Evolutionary conservation across 331 rosid species (phyloP).

Genomic region (Saraca asoca): DNA sequence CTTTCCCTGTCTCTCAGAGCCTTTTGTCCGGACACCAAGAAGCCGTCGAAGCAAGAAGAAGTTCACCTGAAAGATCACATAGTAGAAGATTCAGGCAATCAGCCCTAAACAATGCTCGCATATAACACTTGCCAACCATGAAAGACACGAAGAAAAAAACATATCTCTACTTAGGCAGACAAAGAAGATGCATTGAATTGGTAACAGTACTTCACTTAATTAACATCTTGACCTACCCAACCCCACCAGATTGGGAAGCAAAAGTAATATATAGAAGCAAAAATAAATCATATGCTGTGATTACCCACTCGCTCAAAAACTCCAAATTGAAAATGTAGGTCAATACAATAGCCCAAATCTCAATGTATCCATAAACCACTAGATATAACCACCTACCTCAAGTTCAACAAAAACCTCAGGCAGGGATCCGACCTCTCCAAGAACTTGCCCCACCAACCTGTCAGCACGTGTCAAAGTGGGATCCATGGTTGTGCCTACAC

Average conservation of each 20-base stretch:
- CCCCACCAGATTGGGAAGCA: neutral
- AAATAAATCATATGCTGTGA: neutral
- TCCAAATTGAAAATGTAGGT: neutral
- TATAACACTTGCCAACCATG: too few species aligned
- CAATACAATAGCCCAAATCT: neutral
- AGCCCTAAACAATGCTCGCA: neutral
- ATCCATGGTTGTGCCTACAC: slow-evolving; percentile 95
- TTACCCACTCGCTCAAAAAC: neutral
- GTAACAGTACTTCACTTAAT: too few species aligned
- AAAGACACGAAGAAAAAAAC: too few species aligned
- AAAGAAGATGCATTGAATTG: too few species aligned
- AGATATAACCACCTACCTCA: slow-evolving; percentile 57
- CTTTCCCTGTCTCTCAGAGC: slow-evolving; percentile 89
- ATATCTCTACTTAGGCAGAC: too few species aligned
- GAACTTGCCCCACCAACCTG: slow-evolving; percentile 93
- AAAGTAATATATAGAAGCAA: neutral
- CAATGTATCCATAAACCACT: neutral
- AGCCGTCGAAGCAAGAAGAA: slow-evolving; percentile 89
- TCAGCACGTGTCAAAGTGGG: slow-evolving; percentile 97
- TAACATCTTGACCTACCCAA: neutral
- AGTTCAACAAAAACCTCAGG: slow-evolving; percentile 88
- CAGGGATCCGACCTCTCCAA: slow-evolving; percentile 93
- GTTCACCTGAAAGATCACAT: slow-evolving; percentile 65
- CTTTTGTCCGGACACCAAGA: slow-evolving; percentile 88
- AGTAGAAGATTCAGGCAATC: neutral